Evolutionary conservation across 148 eudicot genomes (phyloP), one percentile per base, ranked within the genome.

Genomic region (Amaranthus cruentus): DNA sequence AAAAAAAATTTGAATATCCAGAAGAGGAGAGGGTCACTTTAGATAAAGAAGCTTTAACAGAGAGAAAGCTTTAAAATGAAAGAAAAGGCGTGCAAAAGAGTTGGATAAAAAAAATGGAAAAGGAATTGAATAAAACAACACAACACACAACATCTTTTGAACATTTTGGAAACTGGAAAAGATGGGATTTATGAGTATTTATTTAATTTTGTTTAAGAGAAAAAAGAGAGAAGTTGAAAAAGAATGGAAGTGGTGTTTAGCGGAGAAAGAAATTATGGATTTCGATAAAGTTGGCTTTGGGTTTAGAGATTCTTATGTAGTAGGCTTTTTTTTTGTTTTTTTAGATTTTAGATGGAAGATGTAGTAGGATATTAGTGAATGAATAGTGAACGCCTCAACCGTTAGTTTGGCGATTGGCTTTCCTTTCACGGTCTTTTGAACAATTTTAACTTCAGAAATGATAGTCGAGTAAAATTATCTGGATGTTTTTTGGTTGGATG

Each of bases 211-310:
- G 7, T 4, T 4, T 9, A 72, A 18, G 51, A 21, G 50, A 72
- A 18, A 44, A 15, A 63, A 56, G 53, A 48, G 67, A 47, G 59
- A 44, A 15, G 48, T 47, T 65, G 73, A 72, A 80, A 67, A 80
- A 80, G 83, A 80, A 80, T 54, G 79, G 79, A 75, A 75, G 79
- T 80, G 83, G 83, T 80, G 83, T 80, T 80, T 80, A 80, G 83
- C 67, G 83, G 79, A 47, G 68, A 28, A 12, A 55, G 70, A 38
- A 57, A 71, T 80, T 80, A 75, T 12, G 62, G 18, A 58, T 53
- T 15, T 75, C 73, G 65, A 80, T 80, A 80, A 80, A 80, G 83
- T 53, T 69, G 61, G 42, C 53, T 66, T 48, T 13, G 68, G 38
- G 13, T 69, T 38, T 44, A 14, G 63, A 78, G 74, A 79, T 75